Conservation (phyloP, 2,329 filamentous ascomycete species). For the Penicillium sp. region DNA sequence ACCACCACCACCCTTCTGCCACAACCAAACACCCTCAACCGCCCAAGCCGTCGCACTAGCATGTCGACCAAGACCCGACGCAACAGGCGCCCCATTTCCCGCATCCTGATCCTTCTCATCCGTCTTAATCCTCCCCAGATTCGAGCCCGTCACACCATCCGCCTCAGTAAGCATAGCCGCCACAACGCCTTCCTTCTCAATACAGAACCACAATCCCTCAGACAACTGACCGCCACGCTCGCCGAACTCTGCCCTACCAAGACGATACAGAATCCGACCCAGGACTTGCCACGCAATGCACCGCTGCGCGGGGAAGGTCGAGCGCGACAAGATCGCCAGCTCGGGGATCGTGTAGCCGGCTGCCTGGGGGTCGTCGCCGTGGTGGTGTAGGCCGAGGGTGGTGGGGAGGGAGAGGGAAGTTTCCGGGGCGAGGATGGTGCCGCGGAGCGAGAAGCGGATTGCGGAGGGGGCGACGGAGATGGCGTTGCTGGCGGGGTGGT, state of each 20-base stretch:
- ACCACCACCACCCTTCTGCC: slow-evolving; percentile 69
- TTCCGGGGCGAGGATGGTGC: slow-evolving; percentile 76
- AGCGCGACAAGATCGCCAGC: slow-evolving; percentile 77
- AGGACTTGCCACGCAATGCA: slow-evolving; percentile 92
- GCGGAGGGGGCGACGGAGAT: slow-evolving; percentile 69
- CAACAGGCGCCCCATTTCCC: slow-evolving; percentile 10
- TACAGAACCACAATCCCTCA: slow-evolving; percentile 78
- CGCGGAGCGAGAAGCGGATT: slow-evolving; percentile 87
- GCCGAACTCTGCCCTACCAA: slow-evolving; percentile 74
- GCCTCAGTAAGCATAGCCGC: slow-evolving; percentile 79
- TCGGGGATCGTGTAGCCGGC: slow-evolving; percentile 94
- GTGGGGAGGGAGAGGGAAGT: slow-evolving; percentile 74
- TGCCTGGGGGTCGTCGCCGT: slow-evolving; percentile 87
- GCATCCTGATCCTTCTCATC: neutral
- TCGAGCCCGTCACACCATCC: slow-evolving; percentile 58
- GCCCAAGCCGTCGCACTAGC: slow-evolving; percentile 82
- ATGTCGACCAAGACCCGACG: slow-evolving; percentile 58
- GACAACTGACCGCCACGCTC: slow-evolving; percentile 67
- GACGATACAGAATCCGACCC: slow-evolving; percentile 79
- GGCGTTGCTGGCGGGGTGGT: slow-evolving; percentile 75
- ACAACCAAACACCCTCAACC: slow-evolving; percentile 86
- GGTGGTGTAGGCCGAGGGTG: slow-evolving; percentile 85
- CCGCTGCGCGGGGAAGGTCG: slow-evolving; percentile 80
- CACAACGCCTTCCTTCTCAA: slow-evolving; percentile 77
- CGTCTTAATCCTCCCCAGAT: slow-evolving; percentile 9